Conservation (phyloP, 345 rosid genomes). For the Populus tremula region DNA sequence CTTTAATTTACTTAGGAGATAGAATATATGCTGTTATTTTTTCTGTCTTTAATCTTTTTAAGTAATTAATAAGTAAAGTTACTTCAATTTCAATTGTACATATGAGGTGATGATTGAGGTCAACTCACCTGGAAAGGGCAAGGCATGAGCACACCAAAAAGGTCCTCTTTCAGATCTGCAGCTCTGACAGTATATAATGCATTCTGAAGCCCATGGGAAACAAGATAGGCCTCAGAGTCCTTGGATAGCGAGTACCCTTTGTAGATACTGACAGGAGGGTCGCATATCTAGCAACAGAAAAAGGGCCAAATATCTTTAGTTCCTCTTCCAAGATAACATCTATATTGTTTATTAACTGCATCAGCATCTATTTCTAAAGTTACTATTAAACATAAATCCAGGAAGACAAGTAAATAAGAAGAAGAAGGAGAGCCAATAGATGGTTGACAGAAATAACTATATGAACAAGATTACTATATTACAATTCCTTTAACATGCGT, state of each 20-base stretch:
- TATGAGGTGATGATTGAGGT: not conserved
- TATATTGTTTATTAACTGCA: not conserved
- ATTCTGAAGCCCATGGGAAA: constrained; percentile 65
- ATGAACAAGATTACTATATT: not conserved
- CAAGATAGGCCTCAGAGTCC: constrained; percentile 58
- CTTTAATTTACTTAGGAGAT: not conserved
- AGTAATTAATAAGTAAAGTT: not conserved
- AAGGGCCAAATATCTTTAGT: not conserved
- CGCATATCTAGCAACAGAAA: constrained; percentile 49
- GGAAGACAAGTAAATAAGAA: not conserved
- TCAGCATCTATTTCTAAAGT: not conserved
- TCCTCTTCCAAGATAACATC: not conserved
- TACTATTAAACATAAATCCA: not conserved
- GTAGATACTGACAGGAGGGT: constrained; percentile 81
- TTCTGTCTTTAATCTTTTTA: not conserved
- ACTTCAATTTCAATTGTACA: not conserved
- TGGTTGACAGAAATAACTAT: not conserved
- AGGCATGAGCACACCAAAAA: constrained; percentile 68
- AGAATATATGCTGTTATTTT: not conserved
- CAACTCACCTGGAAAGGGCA: constrained; percentile 64
- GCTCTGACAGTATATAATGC: constrained; percentile 71
- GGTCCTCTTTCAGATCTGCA: constrained; percentile 69
- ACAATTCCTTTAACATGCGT: not conserved
- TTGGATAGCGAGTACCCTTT: constrained; percentile 65
- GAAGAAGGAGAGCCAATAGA: not conserved